phyloP scores from a whole-genome alignment of 2,329 filamentous ascomycete genomes.

The Cladophialophora yegresii region DNA sequence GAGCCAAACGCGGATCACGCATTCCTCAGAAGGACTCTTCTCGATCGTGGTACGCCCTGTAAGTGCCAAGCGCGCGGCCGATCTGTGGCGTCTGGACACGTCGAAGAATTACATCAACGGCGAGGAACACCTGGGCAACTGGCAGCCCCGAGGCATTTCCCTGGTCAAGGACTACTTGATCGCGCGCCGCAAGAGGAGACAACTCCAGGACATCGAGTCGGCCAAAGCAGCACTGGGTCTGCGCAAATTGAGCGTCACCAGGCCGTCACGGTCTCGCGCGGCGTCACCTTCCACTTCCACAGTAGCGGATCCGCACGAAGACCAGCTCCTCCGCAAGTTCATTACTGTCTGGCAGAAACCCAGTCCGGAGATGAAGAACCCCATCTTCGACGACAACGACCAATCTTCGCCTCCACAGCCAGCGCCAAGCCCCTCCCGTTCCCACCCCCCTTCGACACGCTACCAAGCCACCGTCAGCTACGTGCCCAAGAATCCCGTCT shows the following conservation, averaged over 20 bases:
- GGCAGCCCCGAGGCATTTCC: conserved; percentile 87
- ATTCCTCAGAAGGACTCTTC: conserved; percentile 83
- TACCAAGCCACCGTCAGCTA: conserved; percentile 76
- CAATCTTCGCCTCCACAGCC: conserved; percentile 26
- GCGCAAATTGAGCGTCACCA: conserved; percentile 40
- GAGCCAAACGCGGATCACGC: conserved; percentile 80
- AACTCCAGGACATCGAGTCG: conserved; percentile 77
- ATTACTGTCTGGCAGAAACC: conserved; percentile 37
- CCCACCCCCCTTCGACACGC: conserved; percentile 56
- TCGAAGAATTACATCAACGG: conserved; percentile 95
- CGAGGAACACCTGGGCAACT: conserved; percentile 80
- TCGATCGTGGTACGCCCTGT: conserved; percentile 82
- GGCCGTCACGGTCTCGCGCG: conserved; percentile 20
- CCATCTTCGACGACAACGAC: conserved; percentile 48
- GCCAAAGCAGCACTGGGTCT: conserved; percentile 49
- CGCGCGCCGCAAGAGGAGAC: conserved; percentile 70
- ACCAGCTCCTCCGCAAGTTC: conserved; percentile 47
- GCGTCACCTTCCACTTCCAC: conserved; percentile 26
- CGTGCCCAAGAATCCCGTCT: conserved; percentile 75
- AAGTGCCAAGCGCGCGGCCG: conserved; percentile 85
- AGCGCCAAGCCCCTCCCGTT: conserved; percentile 33
- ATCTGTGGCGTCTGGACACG: conserved; percentile 95
- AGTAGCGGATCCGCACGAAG: conserved; percentile 34
- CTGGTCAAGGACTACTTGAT: conserved; percentile 84
- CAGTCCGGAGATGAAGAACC: conserved; percentile 43